Evolutionary conservation across 106 monocot genomes (phyloP).

Genomic region (Triglochin maritima): DNA sequence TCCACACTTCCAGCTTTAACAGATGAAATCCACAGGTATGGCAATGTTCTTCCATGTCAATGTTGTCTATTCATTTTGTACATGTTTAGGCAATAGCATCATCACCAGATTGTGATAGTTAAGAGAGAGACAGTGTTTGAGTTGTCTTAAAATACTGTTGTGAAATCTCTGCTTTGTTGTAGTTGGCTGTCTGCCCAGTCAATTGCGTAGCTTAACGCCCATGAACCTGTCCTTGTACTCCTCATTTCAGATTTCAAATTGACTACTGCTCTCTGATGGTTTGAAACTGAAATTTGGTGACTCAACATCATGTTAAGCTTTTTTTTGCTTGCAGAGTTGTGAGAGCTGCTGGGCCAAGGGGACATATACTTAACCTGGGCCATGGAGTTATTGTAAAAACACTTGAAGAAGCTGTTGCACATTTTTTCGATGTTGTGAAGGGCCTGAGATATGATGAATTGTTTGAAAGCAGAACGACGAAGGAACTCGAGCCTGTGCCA

Average conservation of each 20-base stretch:
- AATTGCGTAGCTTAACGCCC: too few relatives aligned
- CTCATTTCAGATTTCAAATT: neutral
- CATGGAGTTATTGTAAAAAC: conserved; percentile 89
- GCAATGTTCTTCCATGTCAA: neutral
- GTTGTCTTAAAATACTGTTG: too few relatives aligned
- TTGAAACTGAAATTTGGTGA: neutral
- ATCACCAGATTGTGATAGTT: neutral
- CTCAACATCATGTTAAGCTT: neutral
- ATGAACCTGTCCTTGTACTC: too few relatives aligned
- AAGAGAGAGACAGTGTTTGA: too few relatives aligned
- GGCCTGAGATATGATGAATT: conserved; percentile 60
- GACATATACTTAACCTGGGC: conserved; percentile 91
- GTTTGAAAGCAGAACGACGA: conserved; percentile 26
- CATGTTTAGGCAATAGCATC: neutral
- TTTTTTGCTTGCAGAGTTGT: conserved; percentile 51
- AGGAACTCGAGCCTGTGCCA: conserved; percentile 34
- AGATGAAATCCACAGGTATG: conserved; percentile 88
- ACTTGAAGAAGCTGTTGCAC: conserved; percentile 88
- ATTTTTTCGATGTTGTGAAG: conserved; percentile 88
- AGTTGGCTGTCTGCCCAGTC: too few relatives aligned
- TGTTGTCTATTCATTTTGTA: neutral
- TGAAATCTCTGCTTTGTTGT: too few relatives aligned
- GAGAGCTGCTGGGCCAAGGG: conserved; percentile 52
- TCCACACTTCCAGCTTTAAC: conserved; percentile 67
- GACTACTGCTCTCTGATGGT: neutral